Evolutionary conservation across 345 rosid genomes (phyloP).

Genomic region (Angophora floribunda): DNA sequence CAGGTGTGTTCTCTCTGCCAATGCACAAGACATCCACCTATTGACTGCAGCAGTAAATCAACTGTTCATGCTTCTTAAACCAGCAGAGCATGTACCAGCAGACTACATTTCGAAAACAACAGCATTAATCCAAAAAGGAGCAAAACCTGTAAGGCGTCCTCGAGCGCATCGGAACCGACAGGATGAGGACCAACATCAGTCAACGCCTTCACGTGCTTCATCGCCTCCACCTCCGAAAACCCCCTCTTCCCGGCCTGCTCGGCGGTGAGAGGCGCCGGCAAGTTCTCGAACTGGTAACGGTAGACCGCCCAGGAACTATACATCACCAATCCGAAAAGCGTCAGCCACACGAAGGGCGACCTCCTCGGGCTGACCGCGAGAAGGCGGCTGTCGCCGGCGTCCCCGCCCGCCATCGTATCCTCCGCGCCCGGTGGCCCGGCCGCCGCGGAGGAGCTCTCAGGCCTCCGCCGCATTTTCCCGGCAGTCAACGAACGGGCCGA

Average conservation of each 20-base stretch:
- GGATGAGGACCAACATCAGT: constrained; percentile 83
- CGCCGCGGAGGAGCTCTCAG: neutral
- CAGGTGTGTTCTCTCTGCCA: neutral
- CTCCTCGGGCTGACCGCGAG: constrained; percentile 15
- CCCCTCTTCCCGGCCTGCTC: constrained; percentile 91
- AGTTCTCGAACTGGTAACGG: constrained; percentile 40
- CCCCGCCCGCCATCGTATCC: neutral
- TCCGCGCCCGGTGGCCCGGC: neutral
- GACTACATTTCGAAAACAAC: neutral
- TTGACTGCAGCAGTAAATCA: neutral
- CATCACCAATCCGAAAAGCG: constrained; percentile 23
- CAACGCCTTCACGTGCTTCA: constrained; percentile 69
- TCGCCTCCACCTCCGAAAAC: constrained; percentile 77
- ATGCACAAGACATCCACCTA: neutral
- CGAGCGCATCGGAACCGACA: constrained; percentile 75
- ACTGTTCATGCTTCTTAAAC: neutral
- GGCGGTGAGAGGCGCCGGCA: constrained; percentile 64
- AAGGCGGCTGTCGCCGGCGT: neutral
- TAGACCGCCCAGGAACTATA: constrained; percentile 66
- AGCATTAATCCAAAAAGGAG: neutral
- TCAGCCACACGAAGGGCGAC: constrained; percentile 50
- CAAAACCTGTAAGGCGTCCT: constrained; percentile 59
- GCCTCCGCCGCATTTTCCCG: neutral
- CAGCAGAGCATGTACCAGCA: neutral
- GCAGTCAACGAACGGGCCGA: neutral